phyloP scores from a whole-genome alignment of 192 early-diverging fungal genomes.

The Linnemannia zychae region DNA sequence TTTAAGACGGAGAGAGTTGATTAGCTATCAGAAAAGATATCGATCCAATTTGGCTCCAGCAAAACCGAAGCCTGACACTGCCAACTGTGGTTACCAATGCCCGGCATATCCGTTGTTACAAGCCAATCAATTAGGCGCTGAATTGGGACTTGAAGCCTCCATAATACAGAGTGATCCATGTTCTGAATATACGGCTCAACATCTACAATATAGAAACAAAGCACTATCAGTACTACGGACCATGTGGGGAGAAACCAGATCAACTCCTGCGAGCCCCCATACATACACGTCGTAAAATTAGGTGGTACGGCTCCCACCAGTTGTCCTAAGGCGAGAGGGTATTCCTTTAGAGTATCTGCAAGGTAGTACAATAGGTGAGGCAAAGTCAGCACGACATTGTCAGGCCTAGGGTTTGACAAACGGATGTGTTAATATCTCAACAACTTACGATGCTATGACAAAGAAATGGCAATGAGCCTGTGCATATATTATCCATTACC shows the following conservation, averaged over 20 bases:
- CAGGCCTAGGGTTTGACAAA: conserved; percentile 12
- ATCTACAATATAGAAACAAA: neutral
- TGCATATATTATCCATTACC: conserved; percentile 7
- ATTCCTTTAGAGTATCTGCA: conserved; percentile 28
- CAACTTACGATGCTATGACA: neutral
- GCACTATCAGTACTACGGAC: neutral
- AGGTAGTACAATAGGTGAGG: conserved; percentile 34
- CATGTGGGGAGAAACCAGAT: neutral
- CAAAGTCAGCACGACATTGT: conserved; percentile 38
- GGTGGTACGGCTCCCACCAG: conserved; percentile 36
- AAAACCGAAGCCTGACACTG: neutral
- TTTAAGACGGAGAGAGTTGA: neutral
- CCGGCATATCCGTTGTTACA: conserved; percentile 35
- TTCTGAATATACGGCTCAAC: conserved; percentile 47
- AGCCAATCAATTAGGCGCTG: conserved; percentile 50
- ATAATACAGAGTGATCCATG: conserved; percentile 22
- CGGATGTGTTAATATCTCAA: too few species aligned
- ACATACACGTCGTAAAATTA: conserved; percentile 32
- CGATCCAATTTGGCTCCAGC: neutral
- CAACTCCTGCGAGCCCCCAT: neutral
- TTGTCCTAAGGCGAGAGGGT: conserved; percentile 32
- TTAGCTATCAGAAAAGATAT: neutral
- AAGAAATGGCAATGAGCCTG: neutral
- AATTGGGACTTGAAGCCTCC: conserved; percentile 30
- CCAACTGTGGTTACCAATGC: conserved; percentile 25